Evolutionary conservation across 257 asterid genomes (phyloP).

Genomic region (Nicotiana knightiana): DNA sequence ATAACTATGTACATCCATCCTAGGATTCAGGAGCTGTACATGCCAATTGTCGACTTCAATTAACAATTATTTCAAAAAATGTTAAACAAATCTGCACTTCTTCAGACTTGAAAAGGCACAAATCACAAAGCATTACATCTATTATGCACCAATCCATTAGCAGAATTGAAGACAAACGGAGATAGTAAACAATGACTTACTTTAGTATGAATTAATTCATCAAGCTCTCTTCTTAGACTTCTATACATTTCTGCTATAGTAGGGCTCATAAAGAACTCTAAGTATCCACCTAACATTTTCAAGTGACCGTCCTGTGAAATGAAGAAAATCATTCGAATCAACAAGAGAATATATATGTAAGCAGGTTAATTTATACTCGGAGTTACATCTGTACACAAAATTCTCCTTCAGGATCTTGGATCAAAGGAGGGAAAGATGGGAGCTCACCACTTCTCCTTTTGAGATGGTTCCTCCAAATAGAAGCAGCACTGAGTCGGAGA

Average conservation of each 20-base stretch:
- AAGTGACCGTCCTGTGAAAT: constrained; percentile 70
- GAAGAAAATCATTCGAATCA: constrained; percentile 13
- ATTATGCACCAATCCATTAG: not conserved
- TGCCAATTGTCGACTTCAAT: constrained; percentile 1
- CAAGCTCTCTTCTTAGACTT: constrained; percentile 67
- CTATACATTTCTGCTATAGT: constrained; percentile 54
- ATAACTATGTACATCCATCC: constrained; percentile 55
- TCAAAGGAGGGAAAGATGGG: not conserved
- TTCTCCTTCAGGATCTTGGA: not conserved
- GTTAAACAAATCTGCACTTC: not conserved
- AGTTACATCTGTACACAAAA: not conserved
- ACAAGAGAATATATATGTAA: not conserved
- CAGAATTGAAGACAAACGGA: not conserved
- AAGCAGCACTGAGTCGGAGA: constrained; percentile 82
- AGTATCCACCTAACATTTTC: constrained; percentile 86
- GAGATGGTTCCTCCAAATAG: constrained; percentile 84
- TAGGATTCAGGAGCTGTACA: constrained; percentile 74
- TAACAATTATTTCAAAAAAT: not conserved
- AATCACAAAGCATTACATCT: not conserved
- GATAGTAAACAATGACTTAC: constrained; percentile 37
- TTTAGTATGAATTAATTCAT: constrained; percentile 65
- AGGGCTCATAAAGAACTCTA: constrained; percentile 84
- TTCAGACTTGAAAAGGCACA: not conserved
- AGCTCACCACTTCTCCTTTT: constrained; percentile 53
- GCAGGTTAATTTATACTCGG: not conserved